Conservation (phyloP, 2,329 filamentous ascomycete species). For the Microdochium trichocladiopsis region DNA sequence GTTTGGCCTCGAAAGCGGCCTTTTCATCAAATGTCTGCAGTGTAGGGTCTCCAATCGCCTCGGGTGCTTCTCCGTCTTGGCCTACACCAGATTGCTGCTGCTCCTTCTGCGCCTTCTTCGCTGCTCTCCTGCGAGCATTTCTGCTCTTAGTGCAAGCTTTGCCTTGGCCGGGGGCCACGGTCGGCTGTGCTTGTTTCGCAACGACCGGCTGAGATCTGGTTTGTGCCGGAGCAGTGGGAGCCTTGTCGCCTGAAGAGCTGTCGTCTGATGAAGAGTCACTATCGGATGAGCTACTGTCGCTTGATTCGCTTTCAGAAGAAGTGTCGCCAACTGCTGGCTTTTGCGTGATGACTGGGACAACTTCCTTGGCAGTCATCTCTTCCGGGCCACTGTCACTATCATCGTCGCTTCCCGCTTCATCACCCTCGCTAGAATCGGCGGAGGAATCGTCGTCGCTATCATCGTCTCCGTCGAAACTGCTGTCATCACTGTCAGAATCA, state of each 20-base stretch:
- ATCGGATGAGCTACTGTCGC: constrained; percentile 7
- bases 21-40: constrained; percentile 16
- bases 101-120: constrained; percentile 22
- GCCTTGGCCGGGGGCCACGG: constrained; percentile 25
- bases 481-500: constrained; percentile 10
- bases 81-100: constrained; percentile 6
- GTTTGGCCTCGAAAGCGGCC: constrained; percentile 40
- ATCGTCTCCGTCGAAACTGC: constrained; percentile 8
- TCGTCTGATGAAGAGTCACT: constrained; percentile 4
- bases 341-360: background rate
- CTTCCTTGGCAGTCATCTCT: constrained; percentile 7
- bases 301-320: constrained; percentile 7
- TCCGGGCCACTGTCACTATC: constrained; percentile 18
- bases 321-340: constrained; percentile 1
- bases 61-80: background rate
- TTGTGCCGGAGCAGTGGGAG: background rate
- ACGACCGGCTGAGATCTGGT: background rate
- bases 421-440: background rate
- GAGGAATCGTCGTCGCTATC: constrained; percentile 5
- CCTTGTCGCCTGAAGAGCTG: constrained; percentile 1
- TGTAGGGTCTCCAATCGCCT: background rate
- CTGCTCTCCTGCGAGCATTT: constrained; percentile 40
- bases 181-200: constrained; percentile 1
- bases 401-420: background rate
- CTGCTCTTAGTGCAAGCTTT: constrained; percentile 39